Conservation (phyloP, 345 rosid species). For the Heritiera littoralis region DNA sequence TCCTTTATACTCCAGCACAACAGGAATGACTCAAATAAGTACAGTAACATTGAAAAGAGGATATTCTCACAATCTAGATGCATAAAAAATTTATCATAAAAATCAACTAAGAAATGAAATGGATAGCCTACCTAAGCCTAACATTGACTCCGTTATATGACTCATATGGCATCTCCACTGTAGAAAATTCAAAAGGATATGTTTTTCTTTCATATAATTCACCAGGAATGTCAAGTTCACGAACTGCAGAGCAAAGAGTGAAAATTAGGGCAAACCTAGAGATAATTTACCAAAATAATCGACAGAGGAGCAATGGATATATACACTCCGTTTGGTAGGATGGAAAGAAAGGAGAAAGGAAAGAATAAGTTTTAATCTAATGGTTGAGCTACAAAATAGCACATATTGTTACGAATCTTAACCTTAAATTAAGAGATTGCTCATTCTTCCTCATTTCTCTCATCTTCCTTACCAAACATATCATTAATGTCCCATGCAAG, state of each 20-base stretch:
- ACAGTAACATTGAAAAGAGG: background rate
- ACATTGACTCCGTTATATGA: conserved; percentile 59
- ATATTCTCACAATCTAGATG: background rate
- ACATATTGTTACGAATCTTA: background rate
- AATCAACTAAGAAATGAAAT: background rate
- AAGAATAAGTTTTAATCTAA: no score
- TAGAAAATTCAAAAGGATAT: conserved; percentile 61
- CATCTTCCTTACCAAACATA: background rate
- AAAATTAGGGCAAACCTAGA: conserved; percentile 9
- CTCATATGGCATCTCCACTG: conserved; percentile 62
- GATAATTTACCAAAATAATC: background rate
- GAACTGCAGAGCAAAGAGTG: conserved; percentile 15
- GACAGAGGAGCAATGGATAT: background rate
- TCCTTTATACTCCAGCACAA: conserved; percentile 10
- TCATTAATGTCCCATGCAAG: background rate
- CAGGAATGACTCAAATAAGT: conserved; percentile 5
- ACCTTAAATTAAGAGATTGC: background rate
- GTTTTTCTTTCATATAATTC: conserved; percentile 31
- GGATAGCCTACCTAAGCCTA: conserved; percentile 45
- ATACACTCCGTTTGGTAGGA: no score
- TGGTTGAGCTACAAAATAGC: background rate
- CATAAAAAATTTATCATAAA: background rate
- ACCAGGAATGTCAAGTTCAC: conserved; percentile 30
- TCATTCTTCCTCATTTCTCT: background rate
- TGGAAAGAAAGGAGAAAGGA: background rate